phyloP scores from a whole-genome alignment of 768 basidiomycete species.

The Tulasnella sp. region DNA sequence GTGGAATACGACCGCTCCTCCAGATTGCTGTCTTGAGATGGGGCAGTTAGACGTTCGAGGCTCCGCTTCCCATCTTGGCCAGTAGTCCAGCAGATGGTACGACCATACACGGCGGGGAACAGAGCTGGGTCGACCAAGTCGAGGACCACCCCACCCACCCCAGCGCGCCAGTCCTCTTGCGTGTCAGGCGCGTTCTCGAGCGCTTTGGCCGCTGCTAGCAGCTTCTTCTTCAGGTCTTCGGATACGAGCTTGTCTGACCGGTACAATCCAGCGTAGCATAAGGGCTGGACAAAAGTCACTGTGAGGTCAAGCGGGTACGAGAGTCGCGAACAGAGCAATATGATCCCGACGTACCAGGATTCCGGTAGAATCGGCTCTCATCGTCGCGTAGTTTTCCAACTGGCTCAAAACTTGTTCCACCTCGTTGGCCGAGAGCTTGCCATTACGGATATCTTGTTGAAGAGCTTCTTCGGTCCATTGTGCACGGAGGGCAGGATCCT shows the following conservation, averaged over 20 bases:
- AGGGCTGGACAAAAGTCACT: not conserved
- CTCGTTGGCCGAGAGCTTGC: not conserved
- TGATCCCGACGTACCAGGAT: not conserved
- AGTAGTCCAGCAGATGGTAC: not conserved
- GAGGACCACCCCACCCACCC: not conserved
- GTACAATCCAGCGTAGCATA: not conserved
- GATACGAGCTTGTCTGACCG: not conserved
- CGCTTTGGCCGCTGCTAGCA: not conserved
- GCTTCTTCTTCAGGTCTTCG: not conserved
- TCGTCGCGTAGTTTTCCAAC: not conserved
- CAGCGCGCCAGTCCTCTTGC: not conserved
- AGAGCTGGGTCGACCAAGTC: not conserved
- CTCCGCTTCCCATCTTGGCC: not conserved
- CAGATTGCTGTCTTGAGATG: not conserved
- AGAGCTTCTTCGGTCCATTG: constrained; percentile 15
- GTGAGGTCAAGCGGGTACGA: not conserved
- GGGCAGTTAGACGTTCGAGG: not conserved
- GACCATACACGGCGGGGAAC: not conserved
- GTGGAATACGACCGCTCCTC: not conserved
- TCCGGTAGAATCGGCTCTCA: constrained; percentile 6
- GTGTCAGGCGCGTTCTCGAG: not conserved
- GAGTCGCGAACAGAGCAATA: not conserved
- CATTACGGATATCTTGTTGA: not conserved
- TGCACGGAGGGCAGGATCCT: constrained; percentile 2
- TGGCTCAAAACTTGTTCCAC: constrained; percentile 12